Conservation (phyloP, 2,329 filamentous ascomycete genomes). For the Diaporthe caulivora region DNA sequence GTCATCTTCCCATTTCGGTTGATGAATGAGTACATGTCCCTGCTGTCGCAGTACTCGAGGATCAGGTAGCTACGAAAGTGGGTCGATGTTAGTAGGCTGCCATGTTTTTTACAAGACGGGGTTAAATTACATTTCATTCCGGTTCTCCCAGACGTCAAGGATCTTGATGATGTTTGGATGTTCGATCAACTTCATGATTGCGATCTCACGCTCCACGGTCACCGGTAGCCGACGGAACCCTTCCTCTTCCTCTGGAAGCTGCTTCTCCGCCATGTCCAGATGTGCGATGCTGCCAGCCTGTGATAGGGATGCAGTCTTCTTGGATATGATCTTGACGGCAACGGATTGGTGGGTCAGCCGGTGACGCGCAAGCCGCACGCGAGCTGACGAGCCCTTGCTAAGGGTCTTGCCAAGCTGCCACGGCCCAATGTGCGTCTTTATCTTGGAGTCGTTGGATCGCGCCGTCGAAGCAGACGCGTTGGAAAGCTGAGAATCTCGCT, state of each 20-base stretch:
- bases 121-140: slow-evolving; percentile 84
- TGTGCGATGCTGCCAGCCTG: slow-evolving; percentile 89
- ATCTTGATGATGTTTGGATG: slow-evolving; percentile 95
- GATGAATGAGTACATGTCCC: slow-evolving; percentile 90
- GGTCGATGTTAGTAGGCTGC: slow-evolving; percentile 37
- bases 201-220: slow-evolving; percentile 93
- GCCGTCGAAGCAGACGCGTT: slow-evolving; percentile 51
- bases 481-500: slow-evolving; percentile 55
- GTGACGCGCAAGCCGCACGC: slow-evolving; percentile 89
- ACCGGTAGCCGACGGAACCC: slow-evolving; percentile 82
- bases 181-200: slow-evolving; percentile 95
- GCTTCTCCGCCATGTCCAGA: slow-evolving; percentile 79
- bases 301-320: slow-evolving; percentile 81
- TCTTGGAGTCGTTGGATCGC: slow-evolving; percentile 46
- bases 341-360: slow-evolving; percentile 81
- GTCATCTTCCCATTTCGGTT: slow-evolving; percentile 77
- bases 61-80: slow-evolving; percentile 82
- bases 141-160: slow-evolving; percentile 98
- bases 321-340: slow-evolving; percentile 95
- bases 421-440: slow-evolving; percentile 86
- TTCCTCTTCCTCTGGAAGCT: slow-evolving; percentile 64
- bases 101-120: background rate
- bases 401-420: slow-evolving; percentile 93
- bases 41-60: slow-evolving; percentile 86
- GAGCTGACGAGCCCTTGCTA: slow-evolving; percentile 89